Evolutionary conservation across 768 basidiomycete genomes (phyloP).

Genomic region (Leccinum aurantiacum): DNA sequence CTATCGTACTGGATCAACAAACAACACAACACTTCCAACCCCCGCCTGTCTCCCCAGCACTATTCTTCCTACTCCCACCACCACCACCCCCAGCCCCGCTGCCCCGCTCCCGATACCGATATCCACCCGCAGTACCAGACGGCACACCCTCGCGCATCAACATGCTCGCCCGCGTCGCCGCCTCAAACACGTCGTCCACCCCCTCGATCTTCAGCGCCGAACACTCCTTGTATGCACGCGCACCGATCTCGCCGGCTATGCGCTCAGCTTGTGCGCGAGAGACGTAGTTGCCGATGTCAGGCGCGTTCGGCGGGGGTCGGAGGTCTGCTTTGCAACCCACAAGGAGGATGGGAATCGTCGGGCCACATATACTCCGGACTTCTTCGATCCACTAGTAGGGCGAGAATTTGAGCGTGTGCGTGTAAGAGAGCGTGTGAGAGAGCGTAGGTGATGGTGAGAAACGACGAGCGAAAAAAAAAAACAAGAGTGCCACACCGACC

Average conservation of each 20-base stretch:
- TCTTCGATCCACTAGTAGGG: slow-evolving; percentile 90
- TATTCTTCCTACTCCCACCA: slow-evolving; percentile 30
- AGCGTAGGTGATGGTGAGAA: too few relatives aligned
- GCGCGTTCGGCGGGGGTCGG: slow-evolving; percentile 56
- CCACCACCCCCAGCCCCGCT: slow-evolving; percentile 6
- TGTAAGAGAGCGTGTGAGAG: neutral
- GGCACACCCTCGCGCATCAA: slow-evolving; percentile 85
- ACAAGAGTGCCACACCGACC: slow-evolving; percentile 40
- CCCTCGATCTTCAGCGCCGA: slow-evolving; percentile 88
- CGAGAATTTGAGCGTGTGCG: neutral
- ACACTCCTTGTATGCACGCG: slow-evolving; percentile 93
- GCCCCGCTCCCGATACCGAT: slow-evolving; percentile 45
- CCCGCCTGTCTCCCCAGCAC: slow-evolving; percentile 36
- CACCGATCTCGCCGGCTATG: slow-evolving; percentile 82
- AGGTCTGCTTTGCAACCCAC: slow-evolving; percentile 97
- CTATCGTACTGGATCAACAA: slow-evolving; percentile 40
- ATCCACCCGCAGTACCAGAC: slow-evolving; percentile 51
- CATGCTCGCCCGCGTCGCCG: slow-evolving; percentile 95
- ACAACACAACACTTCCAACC: slow-evolving; percentile 66
- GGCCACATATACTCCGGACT: slow-evolving; percentile 94
- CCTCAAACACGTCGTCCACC: slow-evolving; percentile 97
- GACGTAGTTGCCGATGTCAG: slow-evolving; percentile 57
- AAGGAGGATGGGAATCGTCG: slow-evolving; percentile 88
- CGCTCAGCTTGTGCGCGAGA: slow-evolving; percentile 79
- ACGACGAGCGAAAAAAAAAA: too few relatives aligned